Conservation (phyloP, 352 stramenopile genomes). For the Thalassiosira mediterranea region DNA sequence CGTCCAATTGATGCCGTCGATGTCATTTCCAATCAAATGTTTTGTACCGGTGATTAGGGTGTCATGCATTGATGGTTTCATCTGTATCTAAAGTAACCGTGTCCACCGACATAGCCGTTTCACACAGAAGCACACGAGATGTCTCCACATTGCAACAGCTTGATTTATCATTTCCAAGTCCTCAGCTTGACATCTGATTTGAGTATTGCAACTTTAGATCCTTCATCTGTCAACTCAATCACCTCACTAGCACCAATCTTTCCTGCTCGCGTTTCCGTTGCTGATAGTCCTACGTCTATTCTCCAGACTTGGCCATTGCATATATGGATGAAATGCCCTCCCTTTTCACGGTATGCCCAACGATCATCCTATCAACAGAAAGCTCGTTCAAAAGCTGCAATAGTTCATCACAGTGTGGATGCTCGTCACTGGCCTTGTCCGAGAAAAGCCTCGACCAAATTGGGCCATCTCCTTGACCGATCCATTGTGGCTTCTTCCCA, state of each 20-base stretch:
- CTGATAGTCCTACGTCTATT: conserved; percentile 8
- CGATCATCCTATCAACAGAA: conserved; percentile 3
- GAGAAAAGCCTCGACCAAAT: background rate
- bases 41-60: too few species aligned
- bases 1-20: too few species aligned
- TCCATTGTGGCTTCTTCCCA: background rate
- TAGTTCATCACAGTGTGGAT: conserved; percentile 13
- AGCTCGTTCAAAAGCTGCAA: conserved; percentile 6
- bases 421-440: background rate
- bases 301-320: conserved; percentile 6
- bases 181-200: too few species aligned
- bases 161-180: too few species aligned
- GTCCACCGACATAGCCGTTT: too few species aligned
- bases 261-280: conserved; percentile 2
- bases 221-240: background rate
- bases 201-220: too few species aligned
- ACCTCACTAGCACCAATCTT: conserved; percentile 12
- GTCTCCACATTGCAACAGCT: too few species aligned
- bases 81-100: too few species aligned
- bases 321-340: conserved; percentile 16
- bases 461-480: background rate
- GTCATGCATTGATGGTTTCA: too few species aligned
- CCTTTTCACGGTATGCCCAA: conserved; percentile 2
- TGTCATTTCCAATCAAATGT: too few species aligned
- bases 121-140: too few species aligned